Evolutionary conservation across 2,329 filamentous ascomycete genomes (phyloP).

Genomic region (Rhytidhysteron rufulum): DNA sequence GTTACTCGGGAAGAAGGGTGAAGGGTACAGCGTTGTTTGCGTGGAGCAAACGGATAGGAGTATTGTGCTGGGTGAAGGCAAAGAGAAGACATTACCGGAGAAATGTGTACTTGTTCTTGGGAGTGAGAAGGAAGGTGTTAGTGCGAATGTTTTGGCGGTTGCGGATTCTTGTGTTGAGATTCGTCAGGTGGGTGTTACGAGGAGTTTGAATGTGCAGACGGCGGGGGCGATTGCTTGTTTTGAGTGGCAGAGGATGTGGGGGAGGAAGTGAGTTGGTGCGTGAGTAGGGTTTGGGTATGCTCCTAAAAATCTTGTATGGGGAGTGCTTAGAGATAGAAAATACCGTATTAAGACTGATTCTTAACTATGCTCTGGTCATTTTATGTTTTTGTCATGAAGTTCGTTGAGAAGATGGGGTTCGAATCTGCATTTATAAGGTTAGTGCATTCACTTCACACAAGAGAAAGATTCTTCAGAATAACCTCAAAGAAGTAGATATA

Average conservation of each 20-base stretch:
- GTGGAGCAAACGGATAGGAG: conserved; percentile 53
- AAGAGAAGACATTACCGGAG: conserved; percentile 26
- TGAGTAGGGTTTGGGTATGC: no score
- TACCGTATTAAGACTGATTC: no score
- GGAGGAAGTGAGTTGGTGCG: conserved; percentile 1
- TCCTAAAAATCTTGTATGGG: no score
- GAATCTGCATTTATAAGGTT: no score
- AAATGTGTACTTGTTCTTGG: conserved; percentile 47
- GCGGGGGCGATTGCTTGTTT: conserved; percentile 50
- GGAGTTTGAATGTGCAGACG: conserved; percentile 55
- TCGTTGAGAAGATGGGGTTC: no score
- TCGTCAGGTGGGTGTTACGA: conserved; percentile 48
- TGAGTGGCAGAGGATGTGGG: conserved; percentile 48
- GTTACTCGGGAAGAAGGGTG: conserved; percentile 38
- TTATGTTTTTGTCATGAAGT: no score
- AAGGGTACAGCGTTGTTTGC: conserved; percentile 50
- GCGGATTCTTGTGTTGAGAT: conserved; percentile 53
- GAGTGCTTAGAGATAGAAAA: no score
- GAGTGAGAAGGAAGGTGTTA: conserved; percentile 50
- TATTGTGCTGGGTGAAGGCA: conserved; percentile 38
- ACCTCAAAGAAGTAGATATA: no score
- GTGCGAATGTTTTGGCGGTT: conserved; percentile 44
- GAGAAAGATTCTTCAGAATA: no score
- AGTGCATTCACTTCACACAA: no score
- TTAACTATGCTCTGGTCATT: no score